Evolutionary conservation across 2,329 filamentous ascomycete genomes (phyloP).

Genomic region (Aureobasidium uvarum): DNA sequence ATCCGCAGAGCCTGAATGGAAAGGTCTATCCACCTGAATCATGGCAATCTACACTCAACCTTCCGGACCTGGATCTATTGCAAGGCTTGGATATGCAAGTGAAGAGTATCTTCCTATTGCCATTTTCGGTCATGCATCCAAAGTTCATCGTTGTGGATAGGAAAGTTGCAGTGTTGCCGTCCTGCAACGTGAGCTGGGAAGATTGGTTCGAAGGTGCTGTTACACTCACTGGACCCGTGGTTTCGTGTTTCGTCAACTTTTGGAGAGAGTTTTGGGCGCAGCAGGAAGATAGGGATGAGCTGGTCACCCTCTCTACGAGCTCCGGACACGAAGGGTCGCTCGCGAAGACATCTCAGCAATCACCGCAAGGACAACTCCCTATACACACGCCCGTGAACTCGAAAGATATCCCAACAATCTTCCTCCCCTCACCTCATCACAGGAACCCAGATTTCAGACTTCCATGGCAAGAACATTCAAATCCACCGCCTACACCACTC

Average conservation of each 20-base stretch:
- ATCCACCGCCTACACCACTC: conserved; percentile 63
- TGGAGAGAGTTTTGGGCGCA: conserved; percentile 67
- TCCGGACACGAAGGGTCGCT: background rate
- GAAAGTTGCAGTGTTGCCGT: conserved; percentile 65
- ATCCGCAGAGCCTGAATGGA: conserved; percentile 63
- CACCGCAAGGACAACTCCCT: background rate
- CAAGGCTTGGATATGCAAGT: conserved; percentile 65
- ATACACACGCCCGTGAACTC: background rate
- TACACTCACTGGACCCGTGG: conserved; percentile 61
- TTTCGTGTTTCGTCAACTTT: conserved; percentile 63
- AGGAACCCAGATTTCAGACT: conserved; percentile 64
- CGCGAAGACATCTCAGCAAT: background rate
- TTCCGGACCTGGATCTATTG: conserved; percentile 57
- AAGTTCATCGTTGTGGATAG: conserved; percentile 78
- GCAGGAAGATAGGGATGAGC: background rate
- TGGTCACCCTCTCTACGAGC: background rate
- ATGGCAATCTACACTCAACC: conserved; percentile 62
- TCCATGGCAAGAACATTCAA: conserved; percentile 50
- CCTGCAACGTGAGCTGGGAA: conserved; percentile 85
- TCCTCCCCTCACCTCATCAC: conserved; percentile 73
- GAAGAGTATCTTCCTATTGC: conserved; percentile 75
- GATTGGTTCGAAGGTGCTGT: conserved; percentile 81
- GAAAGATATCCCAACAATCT: conserved; percentile 52
- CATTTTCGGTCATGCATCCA: conserved; percentile 83
- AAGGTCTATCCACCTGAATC: conserved; percentile 58